Evolutionary conservation across 768 basidiomycete genomes (phyloP).

Genomic region (Trametes elegans): DNA sequence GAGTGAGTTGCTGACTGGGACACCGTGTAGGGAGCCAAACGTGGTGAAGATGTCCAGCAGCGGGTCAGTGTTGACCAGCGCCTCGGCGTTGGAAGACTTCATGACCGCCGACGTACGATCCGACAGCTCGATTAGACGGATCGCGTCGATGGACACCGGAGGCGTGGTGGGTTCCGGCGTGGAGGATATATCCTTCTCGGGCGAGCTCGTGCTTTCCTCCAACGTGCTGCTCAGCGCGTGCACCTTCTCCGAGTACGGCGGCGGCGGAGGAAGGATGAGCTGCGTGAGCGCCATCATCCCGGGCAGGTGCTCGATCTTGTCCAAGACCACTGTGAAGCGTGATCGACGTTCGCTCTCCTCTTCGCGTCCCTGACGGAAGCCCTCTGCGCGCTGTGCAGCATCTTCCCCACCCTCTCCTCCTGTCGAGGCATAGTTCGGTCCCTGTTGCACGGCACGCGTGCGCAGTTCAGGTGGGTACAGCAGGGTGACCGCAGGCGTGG

Average conservation of each 20-base stretch:
- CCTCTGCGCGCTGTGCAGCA: neutral
- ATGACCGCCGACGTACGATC: constrained; percentile 66
- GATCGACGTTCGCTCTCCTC: constrained; percentile 40
- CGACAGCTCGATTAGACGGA: constrained; percentile 83
- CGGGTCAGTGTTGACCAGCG: constrained; percentile 69
- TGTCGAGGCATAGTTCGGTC: constrained; percentile 46
- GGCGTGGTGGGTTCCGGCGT: constrained; percentile 4
- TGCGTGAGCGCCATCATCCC: constrained; percentile 89
- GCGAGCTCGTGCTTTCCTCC: neutral
- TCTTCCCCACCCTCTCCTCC: constrained; percentile 35
- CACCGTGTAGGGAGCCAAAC: constrained; percentile 69
- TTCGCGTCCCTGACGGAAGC: constrained; percentile 3
- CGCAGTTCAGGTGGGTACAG: constrained; percentile 69
- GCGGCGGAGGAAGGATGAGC: constrained; percentile 56
- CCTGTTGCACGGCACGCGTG: constrained; percentile 47
- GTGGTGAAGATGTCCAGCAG: constrained; percentile 71
- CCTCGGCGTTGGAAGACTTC: constrained; percentile 62
- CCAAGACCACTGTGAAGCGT: constrained; percentile 82
- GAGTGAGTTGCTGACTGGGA: constrained; percentile 62
- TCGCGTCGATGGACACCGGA: constrained; percentile 60
- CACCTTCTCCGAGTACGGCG: constrained; percentile 9
- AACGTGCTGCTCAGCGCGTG: neutral
- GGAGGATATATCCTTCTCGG: constrained; percentile 1
- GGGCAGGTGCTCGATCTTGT: constrained; percentile 86
- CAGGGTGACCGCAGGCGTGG: constrained; percentile 67